Conservation (phyloP, 2,329 filamentous ascomycete species). For the Alternaria sp. region DNA sequence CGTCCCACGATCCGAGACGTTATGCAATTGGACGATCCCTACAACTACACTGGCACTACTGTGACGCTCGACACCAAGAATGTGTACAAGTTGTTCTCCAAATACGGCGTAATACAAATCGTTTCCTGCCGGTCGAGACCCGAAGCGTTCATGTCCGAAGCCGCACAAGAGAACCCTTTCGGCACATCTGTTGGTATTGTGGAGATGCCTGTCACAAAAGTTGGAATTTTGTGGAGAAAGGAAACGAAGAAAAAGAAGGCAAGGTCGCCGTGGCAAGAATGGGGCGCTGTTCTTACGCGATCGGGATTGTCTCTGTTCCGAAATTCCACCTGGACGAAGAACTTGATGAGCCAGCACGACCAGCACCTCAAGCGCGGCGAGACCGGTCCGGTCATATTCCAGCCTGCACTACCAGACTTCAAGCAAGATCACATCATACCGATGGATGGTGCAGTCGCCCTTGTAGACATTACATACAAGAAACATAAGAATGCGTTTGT, state of each 20-base stretch:
- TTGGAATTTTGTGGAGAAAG: slow-evolving; percentile 93
- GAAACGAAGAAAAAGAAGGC: slow-evolving; percentile 93
- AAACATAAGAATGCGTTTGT: slow-evolving; percentile 96
- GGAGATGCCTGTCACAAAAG: slow-evolving; percentile 96
- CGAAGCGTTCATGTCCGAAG: slow-evolving; percentile 92
- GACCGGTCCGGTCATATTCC: slow-evolving; percentile 83
- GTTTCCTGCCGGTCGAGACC: slow-evolving; percentile 92
- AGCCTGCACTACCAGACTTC: slow-evolving; percentile 87
- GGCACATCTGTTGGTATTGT: slow-evolving; percentile 87
- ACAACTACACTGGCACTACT: slow-evolving; percentile 82
- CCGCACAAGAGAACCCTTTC: slow-evolving; percentile 82
- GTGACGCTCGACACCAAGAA: slow-evolving; percentile 79
- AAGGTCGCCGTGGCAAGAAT: slow-evolving; percentile 97
- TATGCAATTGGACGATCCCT: slow-evolving; percentile 90
- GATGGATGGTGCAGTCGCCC: slow-evolving; percentile 88
- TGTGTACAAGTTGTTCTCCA: slow-evolving; percentile 87
- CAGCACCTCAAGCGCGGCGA: slow-evolving; percentile 79
- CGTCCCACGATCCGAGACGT: slow-evolving; percentile 90
- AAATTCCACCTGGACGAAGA: slow-evolving; percentile 92
- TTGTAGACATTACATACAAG: slow-evolving; percentile 86
- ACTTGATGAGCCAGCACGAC: slow-evolving; percentile 86
- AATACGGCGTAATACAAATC: slow-evolving; percentile 91
- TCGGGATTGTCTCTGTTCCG: slow-evolving; percentile 97
- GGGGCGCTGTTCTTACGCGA: slow-evolving; percentile 95
- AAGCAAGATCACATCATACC: slow-evolving; percentile 95